phyloP scores from a whole-genome alignment of 2,329 filamentous ascomycete genomes.

The Chrysoporthe deuterocubensis region DNA sequence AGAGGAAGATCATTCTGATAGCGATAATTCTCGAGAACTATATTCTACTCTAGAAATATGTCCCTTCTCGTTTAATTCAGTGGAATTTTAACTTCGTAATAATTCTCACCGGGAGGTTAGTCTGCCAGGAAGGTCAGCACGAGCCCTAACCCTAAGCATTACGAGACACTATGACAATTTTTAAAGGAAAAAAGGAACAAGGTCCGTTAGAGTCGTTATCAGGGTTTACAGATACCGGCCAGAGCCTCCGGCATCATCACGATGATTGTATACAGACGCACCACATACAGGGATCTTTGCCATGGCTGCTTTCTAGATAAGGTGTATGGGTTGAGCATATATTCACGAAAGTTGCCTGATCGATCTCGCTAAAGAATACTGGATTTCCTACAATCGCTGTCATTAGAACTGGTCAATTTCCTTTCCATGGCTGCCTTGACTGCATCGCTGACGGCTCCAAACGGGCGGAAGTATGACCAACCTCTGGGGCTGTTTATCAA shows the following conservation, averaged over 20 bases:
- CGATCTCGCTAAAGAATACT: too few relatives aligned
- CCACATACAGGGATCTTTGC: not conserved
- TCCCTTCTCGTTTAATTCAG: too few relatives aligned
- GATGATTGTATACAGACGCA: not conserved
- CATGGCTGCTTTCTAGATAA: not conserved
- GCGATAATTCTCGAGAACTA: too few relatives aligned
- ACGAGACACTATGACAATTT: not conserved
- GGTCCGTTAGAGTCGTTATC: not conserved
- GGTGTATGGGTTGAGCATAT: not conserved
- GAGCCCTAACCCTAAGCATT: not conserved
- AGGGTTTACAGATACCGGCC: not conserved
- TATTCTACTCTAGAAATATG: too few relatives aligned
- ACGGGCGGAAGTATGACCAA: not conserved
- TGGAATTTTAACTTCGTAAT: too few relatives aligned
- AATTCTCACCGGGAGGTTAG: too few relatives aligned
- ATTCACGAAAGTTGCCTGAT: not conserved
- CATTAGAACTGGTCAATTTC: not conserved
- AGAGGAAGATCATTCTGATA: too few relatives aligned
- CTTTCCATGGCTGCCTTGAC: not conserved
- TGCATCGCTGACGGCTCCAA: not conserved
- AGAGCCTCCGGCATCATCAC: not conserved
- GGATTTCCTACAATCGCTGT: not conserved
- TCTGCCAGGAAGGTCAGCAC: too few relatives aligned
- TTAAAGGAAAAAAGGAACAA: not conserved
- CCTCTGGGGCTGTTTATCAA: conserved; percentile 15